Percentiles rank a stretch among this genome's conserved stretches.
Conservation (phyloP, 495 filamentous ascomycete genomes). For the Annulohypoxylon moriforme region DNA sequence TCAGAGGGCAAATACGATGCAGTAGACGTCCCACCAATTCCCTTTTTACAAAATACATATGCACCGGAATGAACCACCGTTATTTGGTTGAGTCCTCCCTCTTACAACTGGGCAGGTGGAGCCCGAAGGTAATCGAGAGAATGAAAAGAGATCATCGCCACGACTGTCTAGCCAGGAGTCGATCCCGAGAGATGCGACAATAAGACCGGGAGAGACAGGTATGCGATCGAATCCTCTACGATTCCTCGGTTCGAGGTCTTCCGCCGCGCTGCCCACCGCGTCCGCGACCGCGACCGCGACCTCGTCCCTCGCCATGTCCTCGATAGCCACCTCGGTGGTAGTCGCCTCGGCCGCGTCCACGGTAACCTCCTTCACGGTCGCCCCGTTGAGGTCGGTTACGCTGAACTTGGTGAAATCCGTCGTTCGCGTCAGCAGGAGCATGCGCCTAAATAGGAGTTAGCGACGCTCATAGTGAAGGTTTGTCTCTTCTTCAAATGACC, state of each 20-base stretch:
- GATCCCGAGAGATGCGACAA: conserved; percentile 38
- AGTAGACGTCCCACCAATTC: conserved; percentile 8
- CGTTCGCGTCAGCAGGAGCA: conserved; percentile 55
- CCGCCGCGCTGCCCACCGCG: conserved; percentile 39
- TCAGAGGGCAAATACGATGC: conserved; percentile 9
- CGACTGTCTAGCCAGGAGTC: conserved; percentile 30
- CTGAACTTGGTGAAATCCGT: conserved; percentile 79
- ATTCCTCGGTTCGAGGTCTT: conserved; percentile 49
- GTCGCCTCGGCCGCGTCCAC: conserved; percentile 66
- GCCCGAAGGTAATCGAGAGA: conserved; percentile 11
- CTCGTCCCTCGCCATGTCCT: conserved; percentile 54
- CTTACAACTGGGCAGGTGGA: conserved; percentile 15
- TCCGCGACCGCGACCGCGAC: conserved; percentile 29
- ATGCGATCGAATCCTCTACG: conserved; percentile 51
- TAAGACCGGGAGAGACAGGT: conserved; percentile 29
- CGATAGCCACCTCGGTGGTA: conserved; percentile 67
- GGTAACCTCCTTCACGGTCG: conserved; percentile 62
- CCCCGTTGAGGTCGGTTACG: conserved; percentile 62
- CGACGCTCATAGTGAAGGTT: not conserved
- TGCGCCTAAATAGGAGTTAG: conserved; percentile 44
- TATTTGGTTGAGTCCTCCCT: conserved; percentile 11
- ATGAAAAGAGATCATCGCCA: conserved; percentile 28
- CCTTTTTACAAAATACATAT: conserved; percentile 31
- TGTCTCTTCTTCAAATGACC: not conserved
- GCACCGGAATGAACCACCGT: conserved; percentile 2